Evolutionary conservation across 2,329 filamentous ascomycete genomes (phyloP), one percentile per base, ranked within the genome.

Genomic region (Colletotrichum tabaci): DNA sequence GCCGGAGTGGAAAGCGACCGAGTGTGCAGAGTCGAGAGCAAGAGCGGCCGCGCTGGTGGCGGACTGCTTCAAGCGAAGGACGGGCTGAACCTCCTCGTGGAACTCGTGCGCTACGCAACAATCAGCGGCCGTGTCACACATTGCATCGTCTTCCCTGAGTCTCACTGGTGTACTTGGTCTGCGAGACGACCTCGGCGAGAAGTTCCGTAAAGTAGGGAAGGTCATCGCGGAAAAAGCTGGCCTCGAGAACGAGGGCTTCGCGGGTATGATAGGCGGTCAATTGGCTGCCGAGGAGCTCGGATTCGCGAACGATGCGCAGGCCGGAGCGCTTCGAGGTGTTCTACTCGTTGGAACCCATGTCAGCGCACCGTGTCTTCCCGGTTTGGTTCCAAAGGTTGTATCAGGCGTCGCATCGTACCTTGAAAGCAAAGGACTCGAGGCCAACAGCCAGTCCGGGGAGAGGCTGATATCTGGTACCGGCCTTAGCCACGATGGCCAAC

Each of bases 161-260:
- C 90, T 84, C 85, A 93, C 91, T 87, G 75, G 91, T 91, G 83
- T 94, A 99, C 86, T 94, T 96, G 77, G 96, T 97, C 84, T 94
- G 87, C 73, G 92, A 91, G 79, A 96, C 88, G 78, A 98, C 93
- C 88, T 99, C 97, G 80, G 93, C 94, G 77, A 99, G 90, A 76
- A 99, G 89, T 88, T 99, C 96, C 79, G 95, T 91, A 84, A 98
- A 99, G 90, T 98, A 99, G 77, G 96, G 96, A 76, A 99, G 91
- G 82, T 99, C 95, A 82, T 96, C 92, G 82, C 94, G 92, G 76
- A 99, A 91, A 89, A 99, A 99, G 87, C 93, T 97, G 82, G 96
- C 94, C 84, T 96, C 92, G 79, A 99, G 87, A 72, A 99, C 91
- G 74, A 99, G 87, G 81, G 95, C 95, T 88, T 99, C 96, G 81